phyloP scores from a whole-genome alignment of 176 grass and related monocot genomes.

The Poa pratensis region DNA sequence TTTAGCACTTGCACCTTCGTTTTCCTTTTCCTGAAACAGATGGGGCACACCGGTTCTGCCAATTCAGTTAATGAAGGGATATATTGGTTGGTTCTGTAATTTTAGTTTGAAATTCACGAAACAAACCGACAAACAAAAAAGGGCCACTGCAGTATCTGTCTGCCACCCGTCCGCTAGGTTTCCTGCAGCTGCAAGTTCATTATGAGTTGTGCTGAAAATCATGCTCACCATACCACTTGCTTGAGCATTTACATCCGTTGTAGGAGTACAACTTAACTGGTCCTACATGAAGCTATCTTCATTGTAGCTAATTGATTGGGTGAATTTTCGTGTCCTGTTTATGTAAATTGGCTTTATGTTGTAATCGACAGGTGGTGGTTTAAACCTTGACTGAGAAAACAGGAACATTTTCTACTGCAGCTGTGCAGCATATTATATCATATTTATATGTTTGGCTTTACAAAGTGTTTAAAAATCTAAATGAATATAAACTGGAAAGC shows the following conservation, averaged over 20 bases:
- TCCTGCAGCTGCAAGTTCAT: neutral
- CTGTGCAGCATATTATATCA: neutral
- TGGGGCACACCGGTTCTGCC: neutral
- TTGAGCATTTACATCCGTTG: neutral
- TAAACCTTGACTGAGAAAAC: neutral
- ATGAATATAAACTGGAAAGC: neutral
- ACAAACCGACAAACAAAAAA: neutral
- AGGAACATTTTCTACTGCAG: neutral
- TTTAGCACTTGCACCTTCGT: neutral
- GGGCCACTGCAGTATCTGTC: neutral
- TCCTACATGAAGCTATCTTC: neutral
- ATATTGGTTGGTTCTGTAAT: neutral
- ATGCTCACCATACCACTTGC: neutral
- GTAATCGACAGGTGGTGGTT: constrained; percentile 58
- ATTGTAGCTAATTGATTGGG: neutral
- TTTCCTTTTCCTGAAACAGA: neutral
- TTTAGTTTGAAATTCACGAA: neutral
- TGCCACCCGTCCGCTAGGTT: neutral
- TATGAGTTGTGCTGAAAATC: neutral
- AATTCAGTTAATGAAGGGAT: neutral
- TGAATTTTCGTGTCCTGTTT: neutral
- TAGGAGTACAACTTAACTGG: neutral
- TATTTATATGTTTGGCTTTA: neutral
- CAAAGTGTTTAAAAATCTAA: neutral
- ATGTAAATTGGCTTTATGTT: neutral